Evolutionary conservation across 192 early-diverging fungal genomes (phyloP).

Genomic region (Coemansia sp.): DNA sequence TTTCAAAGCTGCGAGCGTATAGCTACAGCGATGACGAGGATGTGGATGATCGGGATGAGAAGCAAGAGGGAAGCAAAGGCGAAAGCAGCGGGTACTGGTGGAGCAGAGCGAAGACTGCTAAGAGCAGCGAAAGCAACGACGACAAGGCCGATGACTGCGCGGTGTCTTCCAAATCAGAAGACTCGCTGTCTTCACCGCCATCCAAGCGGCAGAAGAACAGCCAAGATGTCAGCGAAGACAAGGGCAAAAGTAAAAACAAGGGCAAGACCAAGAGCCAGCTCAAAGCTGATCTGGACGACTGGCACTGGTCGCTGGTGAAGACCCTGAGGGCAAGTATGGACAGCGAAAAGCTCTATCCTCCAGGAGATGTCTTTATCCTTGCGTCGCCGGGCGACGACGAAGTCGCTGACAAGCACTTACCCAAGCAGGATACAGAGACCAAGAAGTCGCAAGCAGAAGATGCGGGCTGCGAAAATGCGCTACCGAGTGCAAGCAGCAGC

Average conservation of each 20-base stretch:
- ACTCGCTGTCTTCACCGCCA: not conserved
- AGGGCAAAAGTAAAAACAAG: not conserved
- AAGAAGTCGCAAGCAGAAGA: not conserved
- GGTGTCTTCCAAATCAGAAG: not conserved
- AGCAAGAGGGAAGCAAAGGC: not conserved
- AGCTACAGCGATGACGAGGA: conserved; percentile 12
- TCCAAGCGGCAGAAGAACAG: not conserved
- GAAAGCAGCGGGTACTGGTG: not conserved
- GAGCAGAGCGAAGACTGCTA: not conserved
- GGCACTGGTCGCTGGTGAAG: conserved; percentile 81
- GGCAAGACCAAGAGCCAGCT: conserved; percentile 1
- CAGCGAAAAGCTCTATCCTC: conserved; percentile 82
- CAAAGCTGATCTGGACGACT: conserved; percentile 59
- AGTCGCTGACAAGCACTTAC: conserved; percentile 32
- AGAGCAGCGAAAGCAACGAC: not conserved
- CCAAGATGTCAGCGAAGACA: not conserved
- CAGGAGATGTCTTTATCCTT: conserved; percentile 69
- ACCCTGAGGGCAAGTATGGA: conserved; percentile 81
- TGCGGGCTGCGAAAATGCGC: not conserved
- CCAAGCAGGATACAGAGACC: not conserved
- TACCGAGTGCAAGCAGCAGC: not conserved
- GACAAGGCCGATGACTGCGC: not conserved
- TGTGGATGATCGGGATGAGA: not conserved
- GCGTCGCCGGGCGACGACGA: conserved; percentile 42
- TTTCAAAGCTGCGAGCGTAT: conserved; percentile 41